Base-by-base conservation (phyloP, 179 eudicot genomes). In the Drosera spatulata region DNA sequence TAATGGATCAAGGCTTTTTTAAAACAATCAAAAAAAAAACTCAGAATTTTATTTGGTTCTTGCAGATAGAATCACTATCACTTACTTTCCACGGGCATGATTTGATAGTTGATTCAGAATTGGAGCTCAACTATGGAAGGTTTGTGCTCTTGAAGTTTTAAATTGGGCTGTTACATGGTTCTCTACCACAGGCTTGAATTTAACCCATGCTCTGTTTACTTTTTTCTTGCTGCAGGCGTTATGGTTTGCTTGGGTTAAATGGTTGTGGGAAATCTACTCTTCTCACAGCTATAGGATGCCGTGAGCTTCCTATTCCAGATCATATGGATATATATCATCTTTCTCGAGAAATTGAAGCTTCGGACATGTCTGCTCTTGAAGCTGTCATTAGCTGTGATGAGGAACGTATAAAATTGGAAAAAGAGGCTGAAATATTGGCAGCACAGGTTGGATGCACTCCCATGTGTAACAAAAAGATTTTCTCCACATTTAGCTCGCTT, bases 21-120 rank as follows among this genome's bases (percentile, higher is more conserved):
- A n/a, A n/a, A n/a, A n/a, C n/a, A n/a, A n/a, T n/a, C n/a, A n/a
- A n/a, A n/a, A n/a, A n/a, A n/a, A n/a, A n/a, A n/a, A 1, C 11
- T 15, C 2, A 4, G 8, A 5, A 0, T 54, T 13, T 5, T n/a
- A 15, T 3, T 47, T 65, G 33, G n/a, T 56, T 43, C 50, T 62
- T 82, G 85, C 96, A 91, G 98, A 91, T 91, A 63, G 98, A 91
- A 67, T 91, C 98, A 63, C 73, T 91, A 6, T 88, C 98, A 2
- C 91, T 91, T 56, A 91, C 98, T 61, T 91, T 88, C 65, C 98
- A 91, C 62, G 98, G 98, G n/a, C 98, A 91, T 69, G 98, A 91
- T 75, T 86, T 87, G 9, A 82, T 91, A 5, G 90, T 91, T 69
- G 97, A 87, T 73, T 77, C 98, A 50, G 74, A 77, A 41, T 71